Percentiles rank a stretch among this genome's conserved stretches.
phyloP scores from a whole-genome alignment of 768 basidiomycete genomes.

The Russula olivacea region DNA sequence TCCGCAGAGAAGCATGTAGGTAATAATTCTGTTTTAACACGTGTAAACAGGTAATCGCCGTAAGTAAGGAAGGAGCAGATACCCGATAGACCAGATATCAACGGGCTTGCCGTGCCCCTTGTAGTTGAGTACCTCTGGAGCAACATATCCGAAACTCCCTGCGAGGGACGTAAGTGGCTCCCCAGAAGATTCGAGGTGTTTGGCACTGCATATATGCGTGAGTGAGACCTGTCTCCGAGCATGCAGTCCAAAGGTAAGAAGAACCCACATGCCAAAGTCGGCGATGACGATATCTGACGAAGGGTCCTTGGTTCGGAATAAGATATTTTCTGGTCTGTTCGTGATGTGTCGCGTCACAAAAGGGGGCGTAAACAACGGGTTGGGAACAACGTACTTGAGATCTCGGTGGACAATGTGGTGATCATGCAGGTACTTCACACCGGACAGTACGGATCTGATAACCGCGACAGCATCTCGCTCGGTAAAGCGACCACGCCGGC shows the following conservation, averaged over 20 bases:
- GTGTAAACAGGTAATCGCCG: neutral
- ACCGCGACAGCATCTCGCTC: constrained; percentile 84
- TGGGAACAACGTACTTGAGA: constrained; percentile 55
- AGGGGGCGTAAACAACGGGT: neutral
- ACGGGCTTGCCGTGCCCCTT: constrained; percentile 88
- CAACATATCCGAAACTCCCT: constrained; percentile 84
- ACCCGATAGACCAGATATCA: constrained; percentile 94
- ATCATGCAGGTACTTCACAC: constrained; percentile 83
- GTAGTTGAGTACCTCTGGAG: constrained; percentile 80
- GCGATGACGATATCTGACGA: constrained; percentile 90
- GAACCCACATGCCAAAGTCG: constrained; percentile 91
- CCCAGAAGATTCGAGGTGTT: constrained; percentile 66
- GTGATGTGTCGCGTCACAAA: neutral
- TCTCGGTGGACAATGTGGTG: constrained; percentile 96
- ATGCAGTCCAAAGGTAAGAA: neutral
- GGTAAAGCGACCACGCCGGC: constrained; percentile 83
- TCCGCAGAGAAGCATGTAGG: constrained; percentile 91
- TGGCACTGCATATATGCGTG: constrained; percentile 47
- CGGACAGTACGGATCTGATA: constrained; percentile 77
- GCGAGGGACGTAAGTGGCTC: constrained; percentile 69
- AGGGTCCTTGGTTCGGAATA: constrained; percentile 72
- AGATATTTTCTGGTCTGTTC: constrained; percentile 86
- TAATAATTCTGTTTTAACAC: constrained; percentile 65
- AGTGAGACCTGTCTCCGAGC: neutral
- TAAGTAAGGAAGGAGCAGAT: constrained; percentile 25